phyloP scores from a whole-genome alignment of 2,329 filamentous ascomycete genomes.

The Xylaria sp. region DNA sequence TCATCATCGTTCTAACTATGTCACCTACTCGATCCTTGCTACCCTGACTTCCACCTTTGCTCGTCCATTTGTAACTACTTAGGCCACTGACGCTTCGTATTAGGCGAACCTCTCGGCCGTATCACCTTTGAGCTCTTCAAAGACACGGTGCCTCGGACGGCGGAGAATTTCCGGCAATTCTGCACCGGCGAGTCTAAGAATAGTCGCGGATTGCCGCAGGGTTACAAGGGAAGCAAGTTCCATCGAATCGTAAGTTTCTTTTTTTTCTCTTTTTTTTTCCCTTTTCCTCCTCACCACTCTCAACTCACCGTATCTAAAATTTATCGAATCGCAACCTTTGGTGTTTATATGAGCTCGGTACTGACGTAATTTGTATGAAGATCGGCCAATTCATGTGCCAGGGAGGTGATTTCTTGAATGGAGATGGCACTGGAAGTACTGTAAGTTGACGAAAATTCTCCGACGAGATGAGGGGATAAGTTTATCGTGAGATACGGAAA shows the following conservation, averaged over 20 bases:
- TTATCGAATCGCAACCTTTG: not conserved
- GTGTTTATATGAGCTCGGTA: not conserved
- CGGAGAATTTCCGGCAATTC: conserved; percentile 97
- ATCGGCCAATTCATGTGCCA: conserved; percentile 98
- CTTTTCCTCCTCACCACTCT: not conserved
- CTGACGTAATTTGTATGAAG: conserved; percentile 55
- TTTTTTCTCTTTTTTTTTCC: too few species aligned
- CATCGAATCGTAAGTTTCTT: conserved; percentile 82
- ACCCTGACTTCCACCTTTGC: not conserved
- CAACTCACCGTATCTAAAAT: not conserved
- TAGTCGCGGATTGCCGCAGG: conserved; percentile 78
- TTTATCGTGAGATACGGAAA: not conserved
- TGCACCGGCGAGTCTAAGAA: conserved; percentile 94
- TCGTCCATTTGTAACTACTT: too few species aligned
- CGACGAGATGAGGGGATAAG: not conserved
- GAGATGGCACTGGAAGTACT: conserved; percentile 88
- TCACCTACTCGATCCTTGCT: not conserved
- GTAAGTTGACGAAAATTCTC: conserved; percentile 37
- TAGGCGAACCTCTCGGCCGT: conserved; percentile 86
- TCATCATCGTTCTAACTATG: not conserved
- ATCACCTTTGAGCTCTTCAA: conserved; percentile 92
- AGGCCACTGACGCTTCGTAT: not conserved
- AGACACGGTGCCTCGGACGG: conserved; percentile 84
- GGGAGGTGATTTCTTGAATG: conserved; percentile 93
- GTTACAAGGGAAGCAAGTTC: conserved; percentile 95